These are phyloP conservation scores for Alloteropsis semialata DNA, from an alignment of 176 grass and related monocot genomes.

Conservation along the genomic window DNA sequence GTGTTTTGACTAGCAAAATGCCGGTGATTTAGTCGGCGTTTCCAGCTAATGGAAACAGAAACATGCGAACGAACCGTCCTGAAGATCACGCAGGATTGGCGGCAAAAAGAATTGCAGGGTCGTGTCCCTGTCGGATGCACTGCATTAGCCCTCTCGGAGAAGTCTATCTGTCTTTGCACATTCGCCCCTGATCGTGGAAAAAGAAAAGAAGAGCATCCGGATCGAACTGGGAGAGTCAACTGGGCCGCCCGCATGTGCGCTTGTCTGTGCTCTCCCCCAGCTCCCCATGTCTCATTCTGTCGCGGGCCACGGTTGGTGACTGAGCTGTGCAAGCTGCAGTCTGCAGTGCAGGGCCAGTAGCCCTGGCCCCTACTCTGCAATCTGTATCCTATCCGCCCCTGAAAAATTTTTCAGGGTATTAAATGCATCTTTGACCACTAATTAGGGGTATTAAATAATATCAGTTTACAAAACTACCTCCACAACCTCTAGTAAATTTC, in stretches of 20 bases:
- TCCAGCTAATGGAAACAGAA: not conserved
- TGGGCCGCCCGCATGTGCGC: not conserved
- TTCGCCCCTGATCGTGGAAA: not conserved
- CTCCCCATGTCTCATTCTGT: not conserved
- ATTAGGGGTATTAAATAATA: no score
- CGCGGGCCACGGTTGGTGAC: no score
- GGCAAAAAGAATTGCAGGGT: not conserved
- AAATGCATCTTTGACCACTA: no score
- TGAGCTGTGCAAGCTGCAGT: not conserved
- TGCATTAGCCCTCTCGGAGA: not conserved
- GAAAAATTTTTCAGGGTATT: no score
- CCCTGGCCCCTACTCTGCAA: not conserved
- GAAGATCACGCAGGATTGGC: not conserved
- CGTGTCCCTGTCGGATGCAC: not conserved
- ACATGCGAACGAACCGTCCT: not conserved
- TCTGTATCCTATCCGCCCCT: no score
- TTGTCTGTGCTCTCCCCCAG: no score
- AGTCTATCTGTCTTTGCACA: not conserved
- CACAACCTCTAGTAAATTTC: no score
- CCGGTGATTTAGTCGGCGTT: slow-evolving; percentile 33
- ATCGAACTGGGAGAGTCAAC: not conserved
- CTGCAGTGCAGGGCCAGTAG: no score
- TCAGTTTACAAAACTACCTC: no score
- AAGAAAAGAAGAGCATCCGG: not conserved
- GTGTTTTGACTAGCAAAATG: not conserved